Conservation (phyloP, 2,329 filamentous ascomycete genomes). For the Drechslerella stenobrocha region DNA sequence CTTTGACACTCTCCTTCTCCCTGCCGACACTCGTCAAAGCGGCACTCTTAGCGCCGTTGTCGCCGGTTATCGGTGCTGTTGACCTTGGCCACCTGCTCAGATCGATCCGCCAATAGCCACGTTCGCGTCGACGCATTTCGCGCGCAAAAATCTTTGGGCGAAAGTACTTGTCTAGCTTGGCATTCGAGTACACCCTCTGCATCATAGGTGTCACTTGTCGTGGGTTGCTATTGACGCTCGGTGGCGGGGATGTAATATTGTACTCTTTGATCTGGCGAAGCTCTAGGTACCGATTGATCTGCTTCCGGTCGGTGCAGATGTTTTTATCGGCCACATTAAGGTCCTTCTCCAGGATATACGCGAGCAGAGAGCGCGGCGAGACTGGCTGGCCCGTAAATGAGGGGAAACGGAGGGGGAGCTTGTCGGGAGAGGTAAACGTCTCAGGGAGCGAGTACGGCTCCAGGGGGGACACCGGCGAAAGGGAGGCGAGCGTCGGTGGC, state of each 20-base stretch:
- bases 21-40: neutral
- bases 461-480: constrained; percentile 25
- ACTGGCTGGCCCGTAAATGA: constrained; percentile 32
- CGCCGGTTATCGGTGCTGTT: neutral
- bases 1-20: constrained; percentile 4
- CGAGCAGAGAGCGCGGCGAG: constrained; percentile 22
- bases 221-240: constrained; percentile 21
- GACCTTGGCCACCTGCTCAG: constrained; percentile 22
- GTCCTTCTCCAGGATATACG: constrained; percentile 24
- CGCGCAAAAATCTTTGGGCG: constrained; percentile 14
- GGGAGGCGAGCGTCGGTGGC: constrained; percentile 23
- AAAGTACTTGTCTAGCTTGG: constrained; percentile 32
- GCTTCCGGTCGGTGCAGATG: constrained; percentile 15
- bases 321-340: constrained; percentile 18
- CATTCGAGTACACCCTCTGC: constrained; percentile 19
- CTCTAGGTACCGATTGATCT: constrained; percentile 17
- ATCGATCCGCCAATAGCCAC: constrained; percentile 31
- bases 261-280: constrained; percentile 20
- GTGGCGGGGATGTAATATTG: constrained; percentile 20
- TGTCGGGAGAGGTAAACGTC: constrained; percentile 24
- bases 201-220: constrained; percentile 22
- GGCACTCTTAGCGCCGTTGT: neutral
- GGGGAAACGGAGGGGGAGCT: constrained; percentile 25
- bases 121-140: constrained; percentile 18
- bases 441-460: constrained; percentile 24